A percentile compares a stretch with the other conserved stretches of the same genome.
phyloP scores from a whole-genome alignment of 345 rosid genomes.

The Acer campestre region DNA sequence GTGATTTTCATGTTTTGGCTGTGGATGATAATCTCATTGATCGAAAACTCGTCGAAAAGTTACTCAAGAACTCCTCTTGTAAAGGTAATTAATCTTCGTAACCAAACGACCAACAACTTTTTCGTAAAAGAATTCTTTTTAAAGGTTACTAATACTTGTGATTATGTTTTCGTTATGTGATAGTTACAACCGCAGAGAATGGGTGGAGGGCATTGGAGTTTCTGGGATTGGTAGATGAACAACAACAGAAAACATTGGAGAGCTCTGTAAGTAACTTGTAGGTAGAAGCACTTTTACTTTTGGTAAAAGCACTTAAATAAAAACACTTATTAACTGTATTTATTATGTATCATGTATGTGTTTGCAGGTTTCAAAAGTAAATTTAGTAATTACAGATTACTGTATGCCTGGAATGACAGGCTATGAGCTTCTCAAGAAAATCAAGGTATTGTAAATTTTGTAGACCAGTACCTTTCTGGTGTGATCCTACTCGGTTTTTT shows the following conservation, averaged over 20 bases:
- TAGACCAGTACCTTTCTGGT: background rate
- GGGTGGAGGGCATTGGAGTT: slow-evolving; percentile 73
- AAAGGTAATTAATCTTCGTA: slow-evolving; percentile 42
- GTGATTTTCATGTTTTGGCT: slow-evolving; percentile 71
- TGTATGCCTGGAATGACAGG: slow-evolving; percentile 98
- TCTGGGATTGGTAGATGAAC: slow-evolving; percentile 58
- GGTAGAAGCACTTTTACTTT: background rate
- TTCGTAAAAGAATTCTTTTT: too few species aligned
- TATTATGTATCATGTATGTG: too few species aligned
- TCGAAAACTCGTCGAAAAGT: slow-evolving; percentile 62
- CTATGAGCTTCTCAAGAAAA: slow-evolving; percentile 75
- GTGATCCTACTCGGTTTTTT: background rate
- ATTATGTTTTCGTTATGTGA: slow-evolving; percentile 14
- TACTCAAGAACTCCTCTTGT: slow-evolving; percentile 73
- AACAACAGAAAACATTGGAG: slow-evolving; percentile 18
- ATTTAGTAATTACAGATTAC: slow-evolving; percentile 81
- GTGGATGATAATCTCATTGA: slow-evolving; percentile 84
- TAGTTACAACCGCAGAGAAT: slow-evolving; percentile 85
- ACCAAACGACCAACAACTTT: background rate
- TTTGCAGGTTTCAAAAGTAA: slow-evolving; percentile 61
- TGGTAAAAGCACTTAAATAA: background rate
- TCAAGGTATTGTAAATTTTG: slow-evolving; percentile 48
- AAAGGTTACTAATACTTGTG: too few species aligned
- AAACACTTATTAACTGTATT: background rate
- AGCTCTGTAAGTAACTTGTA: slow-evolving; percentile 21